Percentiles rank a stretch among this genome's conserved stretches.
Evolutionary conservation across 257 asterid genomes (phyloP).

Genomic region (Solanum paucissectum): DNA sequence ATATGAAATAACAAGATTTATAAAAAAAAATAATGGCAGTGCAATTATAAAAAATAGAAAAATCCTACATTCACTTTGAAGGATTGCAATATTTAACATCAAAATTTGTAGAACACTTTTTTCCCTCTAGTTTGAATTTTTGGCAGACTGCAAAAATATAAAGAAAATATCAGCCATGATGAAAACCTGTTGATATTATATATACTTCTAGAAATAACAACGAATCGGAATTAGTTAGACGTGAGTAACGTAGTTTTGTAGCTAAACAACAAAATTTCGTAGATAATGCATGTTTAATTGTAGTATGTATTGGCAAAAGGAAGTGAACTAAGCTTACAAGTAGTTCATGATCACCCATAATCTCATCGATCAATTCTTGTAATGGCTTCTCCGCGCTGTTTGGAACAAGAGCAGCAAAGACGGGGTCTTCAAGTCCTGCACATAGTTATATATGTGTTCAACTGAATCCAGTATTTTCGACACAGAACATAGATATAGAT

Average conservation of each 20-base stretch:
- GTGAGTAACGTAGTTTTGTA: not conserved
- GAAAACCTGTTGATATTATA: not conserved
- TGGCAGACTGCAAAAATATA: constrained; percentile 21
- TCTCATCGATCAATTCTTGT: constrained; percentile 73
- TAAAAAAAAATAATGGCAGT: not conserved
- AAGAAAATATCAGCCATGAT: not conserved
- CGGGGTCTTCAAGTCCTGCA: constrained; percentile 59
- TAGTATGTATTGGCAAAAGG: not conserved
- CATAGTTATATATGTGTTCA: not conserved
- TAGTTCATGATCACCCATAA: constrained; percentile 90
- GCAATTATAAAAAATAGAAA: not conserved
- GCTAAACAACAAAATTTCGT: not conserved
- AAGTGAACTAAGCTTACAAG: constrained; percentile 30
- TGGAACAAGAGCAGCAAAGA: constrained; percentile 83
- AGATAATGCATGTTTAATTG: not conserved
- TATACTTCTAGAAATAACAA: not conserved
- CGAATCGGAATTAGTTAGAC: not conserved
- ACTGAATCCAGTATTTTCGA: not conserved
- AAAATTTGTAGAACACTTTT: not conserved
- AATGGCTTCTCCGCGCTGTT: constrained; percentile 71
- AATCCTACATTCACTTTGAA: not conserved
- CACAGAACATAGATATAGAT: not conserved
- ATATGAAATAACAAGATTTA: not conserved
- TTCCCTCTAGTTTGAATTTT: constrained; percentile 13
- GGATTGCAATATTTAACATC: not conserved